Percentiles rank a stretch among this genome's conserved stretches.
Conservation (phyloP, 106 monocot species). For the Gastrodia elata region DNA sequence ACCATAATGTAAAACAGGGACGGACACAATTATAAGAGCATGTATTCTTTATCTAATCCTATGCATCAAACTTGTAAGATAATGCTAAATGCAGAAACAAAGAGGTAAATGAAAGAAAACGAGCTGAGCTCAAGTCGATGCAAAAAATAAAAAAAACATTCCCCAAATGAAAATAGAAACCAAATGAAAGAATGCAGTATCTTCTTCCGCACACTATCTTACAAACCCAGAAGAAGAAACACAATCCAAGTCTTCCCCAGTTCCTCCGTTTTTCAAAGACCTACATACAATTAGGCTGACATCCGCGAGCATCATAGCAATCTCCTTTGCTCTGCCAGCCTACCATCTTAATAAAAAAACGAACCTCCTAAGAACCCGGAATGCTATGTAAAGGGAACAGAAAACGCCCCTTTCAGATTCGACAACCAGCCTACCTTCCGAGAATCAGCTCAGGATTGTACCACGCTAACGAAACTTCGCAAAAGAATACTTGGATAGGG, state of each 20-base stretch:
- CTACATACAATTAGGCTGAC: neutral
- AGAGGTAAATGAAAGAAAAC: neutral
- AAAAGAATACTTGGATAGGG: neutral
- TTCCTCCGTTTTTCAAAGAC: neutral
- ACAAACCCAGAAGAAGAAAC: neutral
- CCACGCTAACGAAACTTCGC: neutral
- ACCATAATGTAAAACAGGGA: neutral
- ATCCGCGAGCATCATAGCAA: neutral
- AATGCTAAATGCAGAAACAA: neutral
- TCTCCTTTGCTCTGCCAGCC: neutral
- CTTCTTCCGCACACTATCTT: neutral
- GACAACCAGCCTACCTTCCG: constrained; percentile 5
- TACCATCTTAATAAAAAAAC: neutral
- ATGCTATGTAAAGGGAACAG: neutral
- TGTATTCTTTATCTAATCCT: neutral
- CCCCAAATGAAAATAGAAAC: neutral
- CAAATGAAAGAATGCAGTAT: neutral
- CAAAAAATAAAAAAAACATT: neutral
- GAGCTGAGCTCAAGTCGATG: neutral
- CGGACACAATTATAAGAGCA: neutral
- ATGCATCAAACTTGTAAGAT: neutral
- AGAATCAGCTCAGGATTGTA: neutral
- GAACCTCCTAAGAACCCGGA: neutral
- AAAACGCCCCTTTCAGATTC: neutral
- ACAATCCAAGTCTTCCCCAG: neutral